Base-by-base conservation (phyloP, 495 filamentous ascomycete species). In the Pyronema domesticum region DNA sequence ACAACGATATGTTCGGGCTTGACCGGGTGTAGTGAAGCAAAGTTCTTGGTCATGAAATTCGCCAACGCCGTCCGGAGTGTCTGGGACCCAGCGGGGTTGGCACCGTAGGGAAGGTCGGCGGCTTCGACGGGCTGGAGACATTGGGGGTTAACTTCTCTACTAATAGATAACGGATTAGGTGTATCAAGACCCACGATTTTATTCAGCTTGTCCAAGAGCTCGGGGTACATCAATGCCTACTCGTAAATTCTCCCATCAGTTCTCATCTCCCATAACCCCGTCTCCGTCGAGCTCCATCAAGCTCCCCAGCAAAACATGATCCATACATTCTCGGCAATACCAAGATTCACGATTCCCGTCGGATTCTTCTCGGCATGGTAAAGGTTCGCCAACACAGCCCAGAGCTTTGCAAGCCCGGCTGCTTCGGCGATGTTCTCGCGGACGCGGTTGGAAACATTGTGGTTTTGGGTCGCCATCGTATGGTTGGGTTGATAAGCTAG, bases 21-120 rank as follows among this genome's bases (percentile, higher is more conserved):
- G 10, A 80, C 47, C 3, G 69, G 63, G 0, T 40, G 51, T 23
- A 60, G 51, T 0, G 76, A 72, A 0, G 68, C 60, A 52, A 78
- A 68, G 44, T 74, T 57, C 3, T 48, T 55, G 44, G 71, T 76
- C 37, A 78, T 46, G 34, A 74, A 71, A 7, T 62, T 56, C n/a
- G 73, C 65, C 57, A 78, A 70, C 6, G 72, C 68, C 1, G 51
- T 51, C 13, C 67, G 67, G 1, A 76, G 64, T 15, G 68, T 59
- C 13, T 10, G 3, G 13, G 34, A 30, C 15, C 56, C 56, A 13
- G 34, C 23, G 35, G 30, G 19, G 5, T 8, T n/a, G 49, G 33
- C 19, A 19, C 56, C 50, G 40, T 58, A 58, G 3, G 51, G 42
- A 15, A 55, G 40, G 30, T 35, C 30, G 37, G 30, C 23, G 14